These are phyloP conservation scores for Plantago lanceolata DNA, from an alignment of 305 asterid genomes.

Conservation along the genomic window DNA sequence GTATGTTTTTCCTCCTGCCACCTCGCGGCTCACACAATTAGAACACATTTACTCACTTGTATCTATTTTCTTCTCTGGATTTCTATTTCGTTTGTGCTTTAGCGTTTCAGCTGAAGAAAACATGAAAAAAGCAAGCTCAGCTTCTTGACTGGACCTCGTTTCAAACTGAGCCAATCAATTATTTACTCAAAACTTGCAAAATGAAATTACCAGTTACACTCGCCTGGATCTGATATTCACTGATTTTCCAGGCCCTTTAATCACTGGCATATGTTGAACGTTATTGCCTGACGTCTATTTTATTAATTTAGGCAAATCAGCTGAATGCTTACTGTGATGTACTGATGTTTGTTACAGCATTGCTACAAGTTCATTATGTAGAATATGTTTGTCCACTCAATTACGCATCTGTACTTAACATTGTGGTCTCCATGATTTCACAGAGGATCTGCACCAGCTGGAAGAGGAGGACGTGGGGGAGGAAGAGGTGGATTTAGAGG, in stretches of 20 bases:
- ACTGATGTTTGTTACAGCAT: background rate
- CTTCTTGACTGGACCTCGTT: conserved; percentile 55
- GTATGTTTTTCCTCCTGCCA: no score
- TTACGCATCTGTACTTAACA: background rate
- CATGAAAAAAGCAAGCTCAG: conserved; percentile 44
- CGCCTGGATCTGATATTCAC: conserved; percentile 52
- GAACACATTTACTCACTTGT: no score
- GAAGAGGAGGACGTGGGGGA: conserved; percentile 71
- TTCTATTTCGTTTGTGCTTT: background rate
- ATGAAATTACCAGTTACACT: conserved; percentile 52
- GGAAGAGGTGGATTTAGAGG: conserved; percentile 39
- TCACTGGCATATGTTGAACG: conserved; percentile 47
- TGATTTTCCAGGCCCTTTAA: conserved; percentile 61
- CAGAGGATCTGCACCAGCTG: conserved; percentile 52
- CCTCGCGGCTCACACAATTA: no score
- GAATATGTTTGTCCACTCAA: background rate
- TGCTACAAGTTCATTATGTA: background rate
- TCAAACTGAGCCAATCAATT: conserved; percentile 36
- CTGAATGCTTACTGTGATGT: background rate
- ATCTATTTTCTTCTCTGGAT: no score
- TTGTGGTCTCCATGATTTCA: conserved; percentile 8
- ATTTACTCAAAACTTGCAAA: conserved; percentile 43
- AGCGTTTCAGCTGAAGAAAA: background rate
- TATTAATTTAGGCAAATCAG: no score
- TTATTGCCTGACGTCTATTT: no score